Base-by-base conservation (phyloP, 441 rosid genomes). In the Erodium texanum region DNA sequence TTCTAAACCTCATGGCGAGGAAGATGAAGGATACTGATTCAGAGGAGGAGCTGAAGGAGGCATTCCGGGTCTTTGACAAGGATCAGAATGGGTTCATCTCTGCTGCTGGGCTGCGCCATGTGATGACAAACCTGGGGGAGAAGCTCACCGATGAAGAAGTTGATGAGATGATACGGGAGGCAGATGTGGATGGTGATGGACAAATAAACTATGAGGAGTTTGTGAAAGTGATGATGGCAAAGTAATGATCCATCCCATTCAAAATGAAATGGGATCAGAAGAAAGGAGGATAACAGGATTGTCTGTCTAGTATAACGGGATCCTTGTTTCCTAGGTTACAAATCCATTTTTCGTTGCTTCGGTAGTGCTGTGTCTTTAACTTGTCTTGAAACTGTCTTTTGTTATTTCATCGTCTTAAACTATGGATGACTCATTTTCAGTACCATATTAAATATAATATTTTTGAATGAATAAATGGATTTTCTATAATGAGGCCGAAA, bases 11-110 rank as follows among this genome's bases (percentile, higher is more conserved):
- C 14, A 87, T 87, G 92, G 92, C 92, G 7, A 70, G 86, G 79
- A 87, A 85, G 78, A 85, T 85, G 92, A 87, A 87, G 73, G 92
- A 87, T 69, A 87, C 92, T 0, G 90, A 87, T 70, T 85, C 92
- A 0, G 88, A 85, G 76, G 90, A 87, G 74, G 92, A 85, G 68
- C 85, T 87, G 72, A 87, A 87, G 65, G 92, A 87, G 76, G 92
- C 92, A 0, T 87, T 87, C 78, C 69, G 90, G 65, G 93, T 87
- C 5, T 87, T 87, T 0, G 93, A 87, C 76, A 87, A 87, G 79
- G 93, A 87, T 65, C 93, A 85, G 80, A 87, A 87, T 45, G 92
- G n/a, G n/a, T n/a, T n/a, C n/a, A n/a, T n/a, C n/a, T n/a, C n/a
- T n/a, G n/a, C 90, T 16, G 93, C 93, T 10, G 93, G 85, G 80